phyloP scores from a whole-genome alignment of 768 basidiomycete species.

The Calocera cornea region DNA sequence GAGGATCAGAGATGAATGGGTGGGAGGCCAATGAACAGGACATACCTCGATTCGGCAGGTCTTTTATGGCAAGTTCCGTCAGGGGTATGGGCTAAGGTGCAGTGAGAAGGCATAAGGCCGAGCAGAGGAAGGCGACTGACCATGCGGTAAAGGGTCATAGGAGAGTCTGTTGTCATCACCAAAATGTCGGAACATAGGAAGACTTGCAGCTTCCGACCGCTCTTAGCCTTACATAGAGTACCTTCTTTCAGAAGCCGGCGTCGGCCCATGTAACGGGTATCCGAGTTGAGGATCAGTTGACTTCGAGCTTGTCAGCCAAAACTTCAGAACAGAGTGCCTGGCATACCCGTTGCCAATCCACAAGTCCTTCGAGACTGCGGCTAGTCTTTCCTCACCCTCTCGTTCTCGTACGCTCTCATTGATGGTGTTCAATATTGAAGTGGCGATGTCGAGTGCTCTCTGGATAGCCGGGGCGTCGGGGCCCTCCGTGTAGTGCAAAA shows the following conservation, averaged over 20 bases:
- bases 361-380: slow-evolving; percentile 57
- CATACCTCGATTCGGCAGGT: slow-evolving; percentile 1
- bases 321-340: background rate
- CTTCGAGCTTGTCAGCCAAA: slow-evolving; percentile 22
- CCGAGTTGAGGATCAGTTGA: slow-evolving; percentile 78
- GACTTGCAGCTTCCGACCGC: slow-evolving; percentile 58
- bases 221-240: slow-evolving; percentile 63
- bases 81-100: slow-evolving; percentile 19
- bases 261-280: slow-evolving; percentile 73
- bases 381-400: slow-evolving; percentile 66
- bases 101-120: background rate
- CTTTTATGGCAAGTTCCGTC: slow-evolving; percentile 15
- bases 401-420: slow-evolving; percentile 81
- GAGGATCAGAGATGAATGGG: background rate
- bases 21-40: background rate
- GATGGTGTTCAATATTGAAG: slow-evolving; percentile 61
- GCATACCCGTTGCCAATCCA: slow-evolving; percentile 75
- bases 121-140: slow-evolving; percentile 32
- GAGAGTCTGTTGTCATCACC: slow-evolving; percentile 62
- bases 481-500: slow-evolving; percentile 63
- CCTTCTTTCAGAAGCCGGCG: slow-evolving; percentile 73
- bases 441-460: slow-evolving; percentile 46
- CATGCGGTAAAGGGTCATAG: slow-evolving; percentile 66
- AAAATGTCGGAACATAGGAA: slow-evolving; percentile 85
- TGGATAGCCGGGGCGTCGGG: slow-evolving; percentile 49